These are phyloP conservation scores for Verbascum thapsus DNA, from an alignment of 257 asterid species.

Conservation along the genomic window DNA sequence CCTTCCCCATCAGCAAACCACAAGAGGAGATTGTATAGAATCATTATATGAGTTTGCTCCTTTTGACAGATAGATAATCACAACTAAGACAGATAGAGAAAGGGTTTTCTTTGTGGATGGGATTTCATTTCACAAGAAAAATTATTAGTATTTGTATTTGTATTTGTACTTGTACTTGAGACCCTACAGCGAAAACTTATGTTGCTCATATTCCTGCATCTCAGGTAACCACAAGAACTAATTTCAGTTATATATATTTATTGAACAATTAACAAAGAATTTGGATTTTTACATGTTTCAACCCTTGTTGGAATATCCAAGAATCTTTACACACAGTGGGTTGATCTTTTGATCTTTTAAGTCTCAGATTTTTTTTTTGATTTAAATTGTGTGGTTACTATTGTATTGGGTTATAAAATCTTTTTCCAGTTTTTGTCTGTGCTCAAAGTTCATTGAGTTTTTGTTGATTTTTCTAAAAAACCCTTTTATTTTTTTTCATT, in stretches of 20 bases:
- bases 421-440: no score
- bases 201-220: slow-evolving; percentile 41
- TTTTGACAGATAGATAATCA: slow-evolving; percentile 40
- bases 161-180: slow-evolving; percentile 26
- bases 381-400: slow-evolving; percentile 32
- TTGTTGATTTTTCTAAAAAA: no score
- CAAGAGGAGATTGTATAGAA: slow-evolving; percentile 34
- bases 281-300: slow-evolving; percentile 28
- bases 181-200: slow-evolving; percentile 42
- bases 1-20: slow-evolving; percentile 29
- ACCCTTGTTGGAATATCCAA: slow-evolving; percentile 82
- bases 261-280: slow-evolving; percentile 12
- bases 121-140: no score
- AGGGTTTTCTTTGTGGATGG: no score
- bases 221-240: slow-evolving; percentile 42
- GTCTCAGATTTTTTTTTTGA: slow-evolving; percentile 14
- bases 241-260: slow-evolving; percentile 23
- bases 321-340: slow-evolving; percentile 58
- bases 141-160: no score
- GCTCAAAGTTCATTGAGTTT: no score
- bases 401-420: slow-evolving; percentile 21
- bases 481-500: slow-evolving; percentile 26
- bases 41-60: slow-evolving; percentile 34
- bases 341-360: slow-evolving; percentile 33
- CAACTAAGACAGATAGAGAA: slow-evolving; percentile 21